Conservation (phyloP, 2,329 filamentous ascomycete species). For the Penicillium paneum region DNA sequence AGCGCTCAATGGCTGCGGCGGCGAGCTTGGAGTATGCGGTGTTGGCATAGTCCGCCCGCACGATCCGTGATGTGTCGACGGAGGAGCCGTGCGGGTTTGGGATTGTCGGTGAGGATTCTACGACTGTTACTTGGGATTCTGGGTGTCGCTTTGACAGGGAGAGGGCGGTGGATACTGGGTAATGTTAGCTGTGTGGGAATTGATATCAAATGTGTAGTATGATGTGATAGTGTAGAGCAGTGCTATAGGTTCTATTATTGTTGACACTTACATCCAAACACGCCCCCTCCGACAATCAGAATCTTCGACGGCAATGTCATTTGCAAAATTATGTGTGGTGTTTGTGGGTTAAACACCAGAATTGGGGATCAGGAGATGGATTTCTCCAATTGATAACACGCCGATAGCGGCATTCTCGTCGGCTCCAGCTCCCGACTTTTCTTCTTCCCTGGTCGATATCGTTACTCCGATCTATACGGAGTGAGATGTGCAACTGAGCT, state of each 20-base stretch:
- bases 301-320: slow-evolving; percentile 38
- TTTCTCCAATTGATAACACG: slow-evolving; percentile 1
- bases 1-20: slow-evolving; percentile 67
- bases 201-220: not conserved
- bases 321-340: not conserved
- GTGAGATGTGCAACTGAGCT: not conserved
- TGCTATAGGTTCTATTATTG: not conserved
- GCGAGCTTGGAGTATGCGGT: slow-evolving; percentile 72
- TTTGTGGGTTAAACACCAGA: not conserved
- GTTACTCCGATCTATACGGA: not conserved
- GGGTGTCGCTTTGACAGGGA: slow-evolving; percentile 61
- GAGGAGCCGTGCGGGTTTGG: slow-evolving; percentile 59
- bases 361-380: not conserved
- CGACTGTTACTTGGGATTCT: slow-evolving; percentile 53
- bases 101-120: slow-evolving; percentile 55
- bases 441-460: not conserved
- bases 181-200: slow-evolving; percentile 3
- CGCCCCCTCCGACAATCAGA: slow-evolving; percentile 43
- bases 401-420: slow-evolving; percentile 7
- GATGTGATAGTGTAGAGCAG: not conserved
- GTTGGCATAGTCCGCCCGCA: slow-evolving; percentile 77
- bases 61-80: slow-evolving; percentile 60
- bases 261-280: slow-evolving; percentile 42
- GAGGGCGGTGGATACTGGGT: slow-evolving; percentile 61
- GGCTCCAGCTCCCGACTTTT: slow-evolving; percentile 7